Evolutionary conservation across 106 monocot species (phyloP).

Genomic region (Allium sativum): DNA sequence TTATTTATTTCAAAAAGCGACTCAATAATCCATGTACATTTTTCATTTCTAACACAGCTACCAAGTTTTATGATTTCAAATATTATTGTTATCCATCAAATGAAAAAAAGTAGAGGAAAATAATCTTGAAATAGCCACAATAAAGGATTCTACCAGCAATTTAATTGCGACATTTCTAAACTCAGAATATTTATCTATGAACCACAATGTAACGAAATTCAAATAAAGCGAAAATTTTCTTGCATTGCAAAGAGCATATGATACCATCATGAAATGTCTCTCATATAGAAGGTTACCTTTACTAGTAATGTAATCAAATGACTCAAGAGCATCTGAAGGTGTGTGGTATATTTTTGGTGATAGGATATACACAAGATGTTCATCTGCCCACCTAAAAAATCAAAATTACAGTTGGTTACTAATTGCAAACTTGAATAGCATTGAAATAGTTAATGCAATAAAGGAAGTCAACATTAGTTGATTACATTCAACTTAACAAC

Average conservation of each 20-base stretch:
- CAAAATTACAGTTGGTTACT: not conserved
- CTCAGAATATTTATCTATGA: not conserved
- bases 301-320: constrained; percentile 85
- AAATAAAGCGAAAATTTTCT: not conserved
- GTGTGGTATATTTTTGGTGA: constrained; percentile 91
- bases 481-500: no score
- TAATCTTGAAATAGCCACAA: not conserved
- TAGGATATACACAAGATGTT: constrained; percentile 81
- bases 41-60: no score
- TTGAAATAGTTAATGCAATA: no score
- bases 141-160: not conserved
- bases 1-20: no score
- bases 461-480: no score
- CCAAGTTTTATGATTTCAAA: no score
- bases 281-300: constrained; percentile 47
- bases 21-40: no score
- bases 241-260: not conserved
- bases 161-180: not conserved
- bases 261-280: no score
- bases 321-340: constrained; percentile 83
- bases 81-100: no score
- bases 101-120: no score
- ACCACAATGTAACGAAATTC: not conserved
- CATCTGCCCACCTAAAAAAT: constrained; percentile 80
- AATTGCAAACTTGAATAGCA: no score